Base-by-base conservation (phyloP, 2,329 filamentous ascomycete genomes). In the Volutella citrinella region DNA sequence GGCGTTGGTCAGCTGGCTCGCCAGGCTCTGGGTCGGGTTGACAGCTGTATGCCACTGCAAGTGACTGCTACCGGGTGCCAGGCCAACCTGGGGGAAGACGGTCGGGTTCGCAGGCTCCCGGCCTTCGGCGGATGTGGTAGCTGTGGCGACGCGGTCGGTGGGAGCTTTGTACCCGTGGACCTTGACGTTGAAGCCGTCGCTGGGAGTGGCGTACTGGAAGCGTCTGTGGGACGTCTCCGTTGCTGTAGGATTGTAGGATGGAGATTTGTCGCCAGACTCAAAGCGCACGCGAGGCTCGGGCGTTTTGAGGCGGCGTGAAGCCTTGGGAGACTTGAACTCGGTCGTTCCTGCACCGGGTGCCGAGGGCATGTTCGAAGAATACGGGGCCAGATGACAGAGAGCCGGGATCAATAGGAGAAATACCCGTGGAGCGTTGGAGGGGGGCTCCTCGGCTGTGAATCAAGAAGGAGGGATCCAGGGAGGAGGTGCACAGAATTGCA, bases 21-120 rank as follows among this genome's bases (percentile, higher is more conserved):
- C 47, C 36, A 59, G 39, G 39, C 56, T 63, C 45, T 56, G 55
- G 16, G 53, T 54, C 12, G 60, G 60, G 28, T 62, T 53, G 43
- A 47, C 48, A 35, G 59, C 53, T 37, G 56, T 61, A 44, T 55
- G 54, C 59, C 57, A 63, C 51, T 57, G 56, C 39, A 53, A 26
- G 24, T 45, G 34, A 29, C 40, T 7, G 28, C 38, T 32, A 44
- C 36, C 30, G 34, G 48, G 48, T 9, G 48, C 46, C 18, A 40
- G 31, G n/a, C 52, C 51, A 27, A 59, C 39, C 31, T 54, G 51
- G 36, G 59, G 59, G 27, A 58, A 60, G 35, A 35, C 49, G 21
- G 44, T 38, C 14, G 50, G 50, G 14, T 14, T 19, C 12, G 33
- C 14, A 24, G 27, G n/a, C 18, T 30, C 27, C 5, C 21, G 29